Percentiles rank a stretch among this genome's conserved stretches.
phyloP scores from a whole-genome alignment of 345 rosid species.

The Salix koriyanagi region DNA sequence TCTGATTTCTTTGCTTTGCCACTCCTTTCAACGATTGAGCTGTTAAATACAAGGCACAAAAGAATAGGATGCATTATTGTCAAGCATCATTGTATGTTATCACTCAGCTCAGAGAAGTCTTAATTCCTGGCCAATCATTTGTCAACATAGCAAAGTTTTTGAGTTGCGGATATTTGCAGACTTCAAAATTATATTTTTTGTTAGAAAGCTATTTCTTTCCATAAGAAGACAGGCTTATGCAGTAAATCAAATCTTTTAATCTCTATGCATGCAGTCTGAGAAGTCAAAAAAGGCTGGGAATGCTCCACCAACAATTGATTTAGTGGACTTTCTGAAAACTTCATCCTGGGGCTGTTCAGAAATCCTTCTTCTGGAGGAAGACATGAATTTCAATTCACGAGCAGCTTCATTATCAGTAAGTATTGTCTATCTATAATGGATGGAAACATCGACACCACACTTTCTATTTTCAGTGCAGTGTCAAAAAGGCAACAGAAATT shows the following conservation, averaged over 20 bases:
- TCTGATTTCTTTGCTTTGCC: not conserved
- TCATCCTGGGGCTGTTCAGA: constrained; percentile 51
- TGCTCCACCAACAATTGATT: constrained; percentile 51
- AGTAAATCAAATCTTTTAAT: not conserved
- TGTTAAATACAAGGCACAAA: not conserved
- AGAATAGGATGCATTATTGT: not conserved
- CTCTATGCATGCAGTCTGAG: constrained; percentile 58
- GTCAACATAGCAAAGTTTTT: not conserved
- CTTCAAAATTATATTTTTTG: not conserved
- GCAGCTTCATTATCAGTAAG: constrained; percentile 78
- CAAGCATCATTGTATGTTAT: not conserved
- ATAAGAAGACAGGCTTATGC: not conserved
- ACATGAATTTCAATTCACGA: constrained; percentile 80
- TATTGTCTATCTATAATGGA: not conserved
- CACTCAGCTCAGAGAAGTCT: not conserved
- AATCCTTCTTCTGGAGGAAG: constrained; percentile 64
- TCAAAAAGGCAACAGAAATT: too few relatives aligned
- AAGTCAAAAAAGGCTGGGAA: constrained; percentile 84
- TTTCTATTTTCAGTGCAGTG: not conserved
- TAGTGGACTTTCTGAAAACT: constrained; percentile 56
- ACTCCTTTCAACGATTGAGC: not conserved
- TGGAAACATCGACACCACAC: not conserved
- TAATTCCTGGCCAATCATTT: not conserved
- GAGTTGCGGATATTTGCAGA: too few relatives aligned
- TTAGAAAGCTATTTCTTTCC: not conserved